Evolutionary conservation across 2,329 filamentous ascomycete species (phyloP), one percentile per base, ranked within the genome.

Genomic region (Colletotrichum sp.): DNA sequence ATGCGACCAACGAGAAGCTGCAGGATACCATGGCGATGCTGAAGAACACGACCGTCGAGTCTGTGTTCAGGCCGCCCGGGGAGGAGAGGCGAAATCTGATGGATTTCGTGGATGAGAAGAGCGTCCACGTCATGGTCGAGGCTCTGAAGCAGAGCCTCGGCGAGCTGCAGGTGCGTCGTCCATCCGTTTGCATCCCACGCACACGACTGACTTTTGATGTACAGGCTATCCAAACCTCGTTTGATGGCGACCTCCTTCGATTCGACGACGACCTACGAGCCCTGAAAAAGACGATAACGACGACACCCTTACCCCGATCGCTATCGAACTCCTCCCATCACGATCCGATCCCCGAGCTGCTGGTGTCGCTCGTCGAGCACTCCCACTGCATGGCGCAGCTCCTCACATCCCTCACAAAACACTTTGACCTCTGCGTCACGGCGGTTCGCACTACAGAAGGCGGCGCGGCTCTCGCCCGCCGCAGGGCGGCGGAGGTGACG

Each of bases 361-460:
- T 95, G n/a, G 86, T 89, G 34, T 87, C 88, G 4, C 89, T 98
- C 43, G 92, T 96, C 78, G 88, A 88, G 16, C 93, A 96, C 79
- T 96, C 96, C 0, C 93, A 94, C 77, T 92, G 93, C 79, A 96
- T 97, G 92, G 96, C 96, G 7, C 89, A 93, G 73, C 89, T 95
- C 7, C 90, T 98, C 3, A 91, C 95, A 72, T 95, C 94, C 1
- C 87, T 98, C 6, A 96, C 95, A 9, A 91, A 91, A 30, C 96
- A 98, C 84, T 98, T 98, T 82, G 96, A 98, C 83, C 91, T 98
- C 78, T 98, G 96, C 83, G 95, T 98, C 16, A 96, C 94, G 1
- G 96, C 96, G 1, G 93, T 98, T 58, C 94, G 96, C 75, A 95
- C 96, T 66, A 98, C 96, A 5, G 96, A 98, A 85, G 94, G 94